A percentile compares a stretch with the other conserved stretches of the same genome.
Evolutionary conservation across 139 green algal species (phyloP).

Genomic region (Closterium sp.): DNA sequence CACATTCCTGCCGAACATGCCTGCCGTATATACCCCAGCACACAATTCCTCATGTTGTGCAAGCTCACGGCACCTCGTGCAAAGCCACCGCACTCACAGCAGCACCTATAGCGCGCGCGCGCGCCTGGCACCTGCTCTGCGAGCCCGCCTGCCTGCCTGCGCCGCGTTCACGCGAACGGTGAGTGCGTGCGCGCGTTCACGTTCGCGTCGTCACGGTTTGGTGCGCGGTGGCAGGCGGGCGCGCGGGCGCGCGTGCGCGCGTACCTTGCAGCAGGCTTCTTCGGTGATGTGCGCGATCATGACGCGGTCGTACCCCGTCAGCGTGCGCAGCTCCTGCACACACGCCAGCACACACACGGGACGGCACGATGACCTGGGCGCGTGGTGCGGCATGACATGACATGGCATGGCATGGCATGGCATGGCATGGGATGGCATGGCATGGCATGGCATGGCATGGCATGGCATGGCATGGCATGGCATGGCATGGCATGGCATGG

Average conservation of each 20-base stretch:
- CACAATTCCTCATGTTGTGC: neutral
- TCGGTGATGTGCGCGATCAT: constrained; percentile 8
- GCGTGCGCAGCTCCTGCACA: constrained; percentile 19
- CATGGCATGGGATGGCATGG: too few relatives aligned
- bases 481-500: too few relatives aligned
- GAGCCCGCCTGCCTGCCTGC: neutral
- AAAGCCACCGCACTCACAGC: neutral
- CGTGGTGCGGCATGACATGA: neutral
- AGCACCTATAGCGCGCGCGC: too few relatives aligned
- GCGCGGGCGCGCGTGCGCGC: too few relatives aligned
- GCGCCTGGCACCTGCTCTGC: neutral
- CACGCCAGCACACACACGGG: neutral
- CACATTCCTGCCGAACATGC: too few relatives aligned
- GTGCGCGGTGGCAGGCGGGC: too few relatives aligned
- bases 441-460: too few relatives aligned
- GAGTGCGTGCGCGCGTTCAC: too few relatives aligned
- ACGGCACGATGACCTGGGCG: neutral
- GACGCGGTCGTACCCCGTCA: constrained; percentile 34
- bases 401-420: too few relatives aligned
- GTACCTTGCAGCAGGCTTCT: neutral
- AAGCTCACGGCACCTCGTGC: neutral
- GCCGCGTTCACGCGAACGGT: too few relatives aligned
- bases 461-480: too few relatives aligned
- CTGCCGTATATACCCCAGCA: neutral
- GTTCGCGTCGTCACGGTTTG: too few relatives aligned